Evolutionary conservation across 306 rosid genomes (phyloP).

Genomic region (Malus asiatica): DNA sequence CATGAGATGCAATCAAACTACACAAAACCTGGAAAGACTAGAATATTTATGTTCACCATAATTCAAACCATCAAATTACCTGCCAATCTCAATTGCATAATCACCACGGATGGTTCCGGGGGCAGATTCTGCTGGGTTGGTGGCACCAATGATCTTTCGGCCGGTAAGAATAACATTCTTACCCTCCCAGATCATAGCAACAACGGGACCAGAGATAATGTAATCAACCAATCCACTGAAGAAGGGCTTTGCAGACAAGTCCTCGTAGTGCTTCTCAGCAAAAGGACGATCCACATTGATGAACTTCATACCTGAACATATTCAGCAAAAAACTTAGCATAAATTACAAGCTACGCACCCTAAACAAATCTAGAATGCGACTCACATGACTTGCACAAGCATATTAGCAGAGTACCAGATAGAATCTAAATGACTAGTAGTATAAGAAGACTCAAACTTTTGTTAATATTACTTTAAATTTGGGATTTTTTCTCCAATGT

Average conservation of each 20-base stretch:
- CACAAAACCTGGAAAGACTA: neutral
- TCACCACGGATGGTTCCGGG: conserved; percentile 96
- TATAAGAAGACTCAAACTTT: neutral
- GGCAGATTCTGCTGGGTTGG: conserved; percentile 84
- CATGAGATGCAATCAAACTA: neutral
- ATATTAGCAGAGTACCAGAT: too few species aligned
- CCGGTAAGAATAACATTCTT: conserved; percentile 72
- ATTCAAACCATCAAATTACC: conserved; percentile 23
- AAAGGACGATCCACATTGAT: conserved; percentile 64
- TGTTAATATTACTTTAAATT: neutral
- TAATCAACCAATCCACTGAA: conserved; percentile 79
- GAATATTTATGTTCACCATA: neutral
- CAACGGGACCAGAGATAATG: conserved; percentile 85
- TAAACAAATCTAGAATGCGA: neutral
- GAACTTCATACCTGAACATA: conserved; percentile 66
- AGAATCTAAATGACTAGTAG: too few species aligned
- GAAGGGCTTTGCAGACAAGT: conserved; percentile 89
- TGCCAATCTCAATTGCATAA: conserved; percentile 82
- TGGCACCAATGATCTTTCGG: conserved; percentile 87
- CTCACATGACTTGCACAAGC: too few species aligned
- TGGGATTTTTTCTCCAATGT: neutral
- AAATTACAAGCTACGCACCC: neutral
- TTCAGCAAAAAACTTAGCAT: neutral
- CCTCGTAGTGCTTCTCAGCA: conserved; percentile 86
- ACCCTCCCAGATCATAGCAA: conserved; percentile 98